phyloP scores from a whole-genome alignment of 1,284 basidiomycete species.

The Rhodotorula mucilaginosa region DNA sequence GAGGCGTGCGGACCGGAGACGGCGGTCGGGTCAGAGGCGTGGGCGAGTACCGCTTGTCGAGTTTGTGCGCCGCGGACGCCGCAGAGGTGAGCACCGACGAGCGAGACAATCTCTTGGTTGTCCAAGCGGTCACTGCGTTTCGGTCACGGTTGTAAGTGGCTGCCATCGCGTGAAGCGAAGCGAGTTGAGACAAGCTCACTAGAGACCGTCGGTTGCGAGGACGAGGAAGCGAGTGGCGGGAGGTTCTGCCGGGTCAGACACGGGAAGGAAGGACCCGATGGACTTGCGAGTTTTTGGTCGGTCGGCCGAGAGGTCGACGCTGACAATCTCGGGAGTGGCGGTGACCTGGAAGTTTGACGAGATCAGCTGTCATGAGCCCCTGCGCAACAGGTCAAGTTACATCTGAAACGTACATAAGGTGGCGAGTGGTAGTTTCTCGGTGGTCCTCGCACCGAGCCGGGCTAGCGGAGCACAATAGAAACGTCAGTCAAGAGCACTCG shows the following conservation, averaged over 20 bases:
- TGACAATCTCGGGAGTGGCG: conserved; percentile 80
- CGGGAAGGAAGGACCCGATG: conserved; percentile 40
- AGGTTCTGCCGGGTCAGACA: conserved; percentile 34
- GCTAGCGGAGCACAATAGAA: conserved; percentile 7
- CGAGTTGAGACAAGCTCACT: conserved; percentile 30
- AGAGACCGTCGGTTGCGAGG: conserved; percentile 81
- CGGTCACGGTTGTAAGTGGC: too few species aligned
- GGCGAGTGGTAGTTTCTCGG: conserved; percentile 64
- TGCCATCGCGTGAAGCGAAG: too few species aligned
- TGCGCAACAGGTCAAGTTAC: background rate
- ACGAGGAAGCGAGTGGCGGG: conserved; percentile 64
- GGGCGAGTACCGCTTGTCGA: conserved; percentile 28
- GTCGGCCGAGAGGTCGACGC: conserved; percentile 30
- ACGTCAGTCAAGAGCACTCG: too few species aligned
- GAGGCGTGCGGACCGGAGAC: conserved; percentile 13
- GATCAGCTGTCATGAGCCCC: background rate
- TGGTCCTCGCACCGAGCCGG: conserved; percentile 35
- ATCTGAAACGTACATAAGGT: conserved; percentile 69
- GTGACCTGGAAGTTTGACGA: conserved; percentile 36
- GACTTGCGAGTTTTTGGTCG: conserved; percentile 24
- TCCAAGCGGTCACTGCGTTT: conserved; percentile 74
- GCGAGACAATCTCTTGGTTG: conserved; percentile 89
- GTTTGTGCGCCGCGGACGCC: conserved; percentile 58
- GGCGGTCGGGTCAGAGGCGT: conserved; percentile 21
- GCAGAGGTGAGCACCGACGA: conserved; percentile 78